Conservation (phyloP, 176 grass and related monocot species). For the Zoysia japonica region DNA sequence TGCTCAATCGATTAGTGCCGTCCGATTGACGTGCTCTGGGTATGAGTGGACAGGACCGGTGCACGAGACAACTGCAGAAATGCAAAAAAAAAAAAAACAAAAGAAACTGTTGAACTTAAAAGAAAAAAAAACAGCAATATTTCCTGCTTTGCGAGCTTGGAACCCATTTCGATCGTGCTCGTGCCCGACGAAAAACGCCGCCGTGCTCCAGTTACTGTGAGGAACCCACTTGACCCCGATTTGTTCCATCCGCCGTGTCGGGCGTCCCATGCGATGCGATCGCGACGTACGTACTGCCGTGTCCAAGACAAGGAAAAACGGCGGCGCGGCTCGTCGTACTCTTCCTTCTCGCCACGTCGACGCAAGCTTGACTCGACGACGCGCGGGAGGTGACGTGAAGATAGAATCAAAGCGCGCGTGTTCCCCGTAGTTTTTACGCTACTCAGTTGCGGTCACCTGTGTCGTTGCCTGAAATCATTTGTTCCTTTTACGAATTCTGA, state of each 20-base stretch:
- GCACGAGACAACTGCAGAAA: too few relatives aligned
- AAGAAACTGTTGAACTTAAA: too few relatives aligned
- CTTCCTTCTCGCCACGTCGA: neutral
- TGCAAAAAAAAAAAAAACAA: neutral
- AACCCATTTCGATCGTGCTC: too few relatives aligned
- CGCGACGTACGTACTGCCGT: slow-evolving; percentile 2
- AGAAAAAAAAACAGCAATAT: neutral
- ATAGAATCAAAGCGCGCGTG: neutral
- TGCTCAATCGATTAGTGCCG: too few relatives aligned
- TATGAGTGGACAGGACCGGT: neutral
- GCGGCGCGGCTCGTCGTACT: neutral
- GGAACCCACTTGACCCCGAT: slow-evolving; percentile 4
- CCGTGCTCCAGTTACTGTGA: neutral
- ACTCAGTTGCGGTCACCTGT: neutral
- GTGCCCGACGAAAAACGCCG: too few relatives aligned
- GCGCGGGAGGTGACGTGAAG: neutral
- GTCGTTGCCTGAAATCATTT: too few relatives aligned
- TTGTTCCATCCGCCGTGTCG: neutral
- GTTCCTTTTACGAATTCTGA: neutral
- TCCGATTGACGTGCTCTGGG: too few relatives aligned
- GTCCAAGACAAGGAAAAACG: neutral
- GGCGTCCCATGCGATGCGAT: neutral
- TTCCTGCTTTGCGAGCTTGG: too few relatives aligned
- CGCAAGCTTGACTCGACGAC: neutral
- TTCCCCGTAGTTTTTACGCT: neutral